These are phyloP conservation scores for Colletotrichum cuscutae DNA, from an alignment of 2,329 filamentous ascomycete species.

Conservation along the genomic window DNA sequence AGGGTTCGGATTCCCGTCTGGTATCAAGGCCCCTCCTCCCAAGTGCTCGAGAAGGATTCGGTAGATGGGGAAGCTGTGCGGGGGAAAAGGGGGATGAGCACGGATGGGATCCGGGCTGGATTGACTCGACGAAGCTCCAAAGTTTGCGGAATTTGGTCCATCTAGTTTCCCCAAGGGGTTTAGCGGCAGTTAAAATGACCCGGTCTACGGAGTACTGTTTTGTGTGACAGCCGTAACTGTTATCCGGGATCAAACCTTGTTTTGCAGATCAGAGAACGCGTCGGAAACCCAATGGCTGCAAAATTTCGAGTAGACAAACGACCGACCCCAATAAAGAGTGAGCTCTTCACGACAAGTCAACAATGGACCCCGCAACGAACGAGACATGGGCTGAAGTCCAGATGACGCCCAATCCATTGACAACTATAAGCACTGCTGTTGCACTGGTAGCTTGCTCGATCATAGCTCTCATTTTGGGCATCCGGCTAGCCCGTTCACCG, in stretches of 20 bases:
- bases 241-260: background rate
- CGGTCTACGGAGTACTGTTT: too few species aligned
- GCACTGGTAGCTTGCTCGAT: background rate
- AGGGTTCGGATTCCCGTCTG: background rate
- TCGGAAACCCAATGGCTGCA: background rate
- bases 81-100: conserved; percentile 1
- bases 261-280: background rate
- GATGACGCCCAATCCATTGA: background rate
- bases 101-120: background rate
- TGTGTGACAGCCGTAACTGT: background rate
- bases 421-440: background rate
- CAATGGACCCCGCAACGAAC: background rate
- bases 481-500: background rate
- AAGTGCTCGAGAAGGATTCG: background rate
- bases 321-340: background rate
- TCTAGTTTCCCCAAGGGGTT: conserved; percentile 15
- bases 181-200: background rate
- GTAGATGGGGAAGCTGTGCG: background rate
- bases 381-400: background rate
- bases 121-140: background rate
- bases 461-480: background rate
- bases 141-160: conserved; percentile 12
- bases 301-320: background rate
- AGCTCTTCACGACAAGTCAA: too few species aligned
- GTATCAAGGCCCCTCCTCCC: background rate